phyloP scores from a whole-genome alignment of 352 stramenopile genomes.

The Phytopythium helicoides region DNA sequence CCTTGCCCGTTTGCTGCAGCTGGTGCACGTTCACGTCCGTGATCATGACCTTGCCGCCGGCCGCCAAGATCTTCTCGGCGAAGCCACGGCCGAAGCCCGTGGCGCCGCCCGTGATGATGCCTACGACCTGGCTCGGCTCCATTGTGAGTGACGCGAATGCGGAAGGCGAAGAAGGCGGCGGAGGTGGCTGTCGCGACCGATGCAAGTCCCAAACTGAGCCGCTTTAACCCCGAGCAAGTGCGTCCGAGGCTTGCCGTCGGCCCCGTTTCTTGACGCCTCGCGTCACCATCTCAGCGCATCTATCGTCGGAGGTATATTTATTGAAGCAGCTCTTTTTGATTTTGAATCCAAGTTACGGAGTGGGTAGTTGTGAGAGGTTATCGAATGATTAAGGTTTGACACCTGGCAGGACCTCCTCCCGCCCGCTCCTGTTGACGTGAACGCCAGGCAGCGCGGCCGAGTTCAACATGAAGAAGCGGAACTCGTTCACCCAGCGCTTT shows the following conservation, averaged over 20 bases:
- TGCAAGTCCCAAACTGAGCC: constrained; percentile 1
- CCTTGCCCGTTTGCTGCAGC: constrained; percentile 56
- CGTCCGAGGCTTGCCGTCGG: no score
- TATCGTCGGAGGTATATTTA: no score
- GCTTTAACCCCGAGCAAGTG: no score
- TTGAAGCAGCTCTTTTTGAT: no score
- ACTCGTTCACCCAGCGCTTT: no score
- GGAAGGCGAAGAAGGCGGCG: background rate
- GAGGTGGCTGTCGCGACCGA: background rate
- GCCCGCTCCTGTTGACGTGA: constrained; percentile 6
- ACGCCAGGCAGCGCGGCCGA: background rate
- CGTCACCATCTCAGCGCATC: no score
- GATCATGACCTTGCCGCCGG: constrained; percentile 63
- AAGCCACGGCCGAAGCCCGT: constrained; percentile 69
- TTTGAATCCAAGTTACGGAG: no score
- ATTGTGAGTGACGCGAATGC: constrained; percentile 20
- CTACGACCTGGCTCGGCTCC: constrained; percentile 56
- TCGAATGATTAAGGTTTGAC: constrained; percentile 4
- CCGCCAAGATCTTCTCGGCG: constrained; percentile 46
- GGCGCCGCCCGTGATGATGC: constrained; percentile 70
- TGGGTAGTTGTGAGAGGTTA: no score
- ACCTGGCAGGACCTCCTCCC: constrained; percentile 1
- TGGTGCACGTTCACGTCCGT: constrained; percentile 70
- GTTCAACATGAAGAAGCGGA: no score
- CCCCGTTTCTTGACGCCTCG: no score